Percentiles rank a stretch among this genome's conserved stretches.
phyloP scores from a whole-genome alignment of 2,329 filamentous ascomycete species.

The Arthrocladium fulminans region DNA sequence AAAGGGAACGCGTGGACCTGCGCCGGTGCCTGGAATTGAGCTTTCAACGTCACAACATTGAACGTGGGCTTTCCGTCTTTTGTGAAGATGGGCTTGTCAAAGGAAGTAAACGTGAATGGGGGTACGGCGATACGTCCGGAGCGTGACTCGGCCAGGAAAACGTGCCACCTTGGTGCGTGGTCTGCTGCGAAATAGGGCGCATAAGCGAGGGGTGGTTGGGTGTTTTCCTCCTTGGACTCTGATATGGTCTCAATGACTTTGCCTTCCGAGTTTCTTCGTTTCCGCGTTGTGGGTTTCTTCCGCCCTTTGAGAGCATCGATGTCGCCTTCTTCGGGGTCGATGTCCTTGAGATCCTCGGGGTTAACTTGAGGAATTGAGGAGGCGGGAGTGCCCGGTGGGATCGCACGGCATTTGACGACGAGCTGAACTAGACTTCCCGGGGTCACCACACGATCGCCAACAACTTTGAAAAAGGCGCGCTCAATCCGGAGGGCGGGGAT shows the following conservation, averaged over 20 bases:
- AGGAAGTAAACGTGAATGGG: constrained; percentile 87
- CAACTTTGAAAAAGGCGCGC: constrained; percentile 97
- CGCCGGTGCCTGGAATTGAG: constrained; percentile 90
- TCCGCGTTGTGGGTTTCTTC: constrained; percentile 54
- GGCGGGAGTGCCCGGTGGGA: constrained; percentile 66
- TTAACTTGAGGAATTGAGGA: constrained; percentile 65
- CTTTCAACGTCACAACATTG: constrained; percentile 91
- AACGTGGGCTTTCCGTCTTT: constrained; percentile 74
- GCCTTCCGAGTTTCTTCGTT: constrained; percentile 53
- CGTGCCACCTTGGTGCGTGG: constrained; percentile 82
- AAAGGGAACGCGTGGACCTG: constrained; percentile 91
- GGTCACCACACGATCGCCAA: constrained; percentile 85
- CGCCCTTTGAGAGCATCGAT: constrained; percentile 74
- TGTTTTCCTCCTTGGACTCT: constrained; percentile 49
- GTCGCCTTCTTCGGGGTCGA: constrained; percentile 88
- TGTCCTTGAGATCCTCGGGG: constrained; percentile 73
- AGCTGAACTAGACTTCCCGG: constrained; percentile 87
- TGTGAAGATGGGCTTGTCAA: constrained; percentile 80
- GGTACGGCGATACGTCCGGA: constrained; percentile 94
- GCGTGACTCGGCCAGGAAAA: constrained; percentile 90
- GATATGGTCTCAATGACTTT: constrained; percentile 35
- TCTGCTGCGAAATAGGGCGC: constrained; percentile 87
- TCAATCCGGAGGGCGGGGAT: constrained; percentile 76
- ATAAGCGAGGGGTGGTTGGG: constrained; percentile 76
- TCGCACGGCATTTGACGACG: constrained; percentile 87